Evolutionary conservation across 106 monocot species (phyloP).

Genomic region (Dendrobium huoshanense): DNA sequence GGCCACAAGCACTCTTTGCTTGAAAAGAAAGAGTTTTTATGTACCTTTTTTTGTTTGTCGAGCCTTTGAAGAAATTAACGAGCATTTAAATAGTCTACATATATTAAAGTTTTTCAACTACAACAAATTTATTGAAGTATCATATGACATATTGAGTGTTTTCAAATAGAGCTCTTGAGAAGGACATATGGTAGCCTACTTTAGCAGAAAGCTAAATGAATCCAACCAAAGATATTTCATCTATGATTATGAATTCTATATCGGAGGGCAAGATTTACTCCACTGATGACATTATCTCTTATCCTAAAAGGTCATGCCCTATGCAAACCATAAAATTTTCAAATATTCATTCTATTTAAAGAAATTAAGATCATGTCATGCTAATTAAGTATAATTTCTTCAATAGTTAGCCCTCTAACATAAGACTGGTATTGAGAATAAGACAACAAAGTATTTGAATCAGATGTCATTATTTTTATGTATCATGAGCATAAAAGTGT

Average conservation of each 20-base stretch:
- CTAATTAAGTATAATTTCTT: background rate
- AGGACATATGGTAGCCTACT: background rate
- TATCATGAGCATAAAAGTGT: no score
- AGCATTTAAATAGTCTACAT: background rate
- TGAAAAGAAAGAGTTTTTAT: no score
- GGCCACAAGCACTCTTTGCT: no score
- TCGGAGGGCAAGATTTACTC: background rate
- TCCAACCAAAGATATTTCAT: background rate
- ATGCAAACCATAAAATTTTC: background rate
- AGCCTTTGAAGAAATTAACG: background rate
- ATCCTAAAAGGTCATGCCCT: background rate
- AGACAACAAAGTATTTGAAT: no score
- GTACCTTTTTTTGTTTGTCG: no score
- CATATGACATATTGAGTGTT: background rate
- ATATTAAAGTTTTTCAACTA: background rate
- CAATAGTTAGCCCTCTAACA: background rate
- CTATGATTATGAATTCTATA: background rate
- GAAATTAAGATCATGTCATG: background rate
- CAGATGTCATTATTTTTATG: no score
- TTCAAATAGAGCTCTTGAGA: background rate
- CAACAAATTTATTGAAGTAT: background rate
- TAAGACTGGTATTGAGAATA: no score
- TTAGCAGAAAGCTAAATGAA: background rate
- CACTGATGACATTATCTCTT: background rate
- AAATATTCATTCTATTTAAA: background rate